phyloP scores from a whole-genome alignment of 2,329 filamentous ascomycete genomes.

The Fusarium musae region DNA sequence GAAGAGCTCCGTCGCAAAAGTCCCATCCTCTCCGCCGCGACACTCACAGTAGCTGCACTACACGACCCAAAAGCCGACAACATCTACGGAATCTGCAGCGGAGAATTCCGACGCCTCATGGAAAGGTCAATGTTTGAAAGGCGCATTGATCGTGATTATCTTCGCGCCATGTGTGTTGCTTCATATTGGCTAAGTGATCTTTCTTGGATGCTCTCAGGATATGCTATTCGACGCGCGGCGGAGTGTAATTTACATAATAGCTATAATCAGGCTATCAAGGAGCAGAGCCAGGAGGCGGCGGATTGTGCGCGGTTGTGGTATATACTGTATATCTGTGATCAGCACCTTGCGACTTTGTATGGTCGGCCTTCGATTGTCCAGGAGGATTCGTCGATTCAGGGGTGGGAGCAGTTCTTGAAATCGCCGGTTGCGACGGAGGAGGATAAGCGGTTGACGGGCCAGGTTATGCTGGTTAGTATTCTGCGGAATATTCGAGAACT shows the following conservation, averaged over 20 bases:
- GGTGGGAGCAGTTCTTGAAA: slow-evolving; percentile 66
- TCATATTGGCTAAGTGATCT: slow-evolving; percentile 73
- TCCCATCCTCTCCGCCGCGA: slow-evolving; percentile 65
- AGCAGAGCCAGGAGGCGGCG: slow-evolving; percentile 55
- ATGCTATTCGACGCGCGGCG: slow-evolving; percentile 61
- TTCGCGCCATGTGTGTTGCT: slow-evolving; percentile 69
- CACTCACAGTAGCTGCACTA: slow-evolving; percentile 67
- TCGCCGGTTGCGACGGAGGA: slow-evolving; percentile 62
- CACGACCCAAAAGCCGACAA: slow-evolving; percentile 66
- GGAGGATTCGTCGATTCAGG: slow-evolving; percentile 67
- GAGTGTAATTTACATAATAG: slow-evolving; percentile 59
- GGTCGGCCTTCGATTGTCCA: slow-evolving; percentile 68
- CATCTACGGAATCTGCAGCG: slow-evolving; percentile 64
- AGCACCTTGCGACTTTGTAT: slow-evolving; percentile 70
- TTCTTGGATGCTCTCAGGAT: slow-evolving; percentile 70
- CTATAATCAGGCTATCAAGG: slow-evolving; percentile 53
- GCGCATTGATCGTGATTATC: slow-evolving; percentile 59
- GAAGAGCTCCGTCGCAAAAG: slow-evolving; percentile 65
- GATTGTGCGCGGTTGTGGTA: slow-evolving; percentile 71
- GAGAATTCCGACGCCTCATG: slow-evolving; percentile 67
- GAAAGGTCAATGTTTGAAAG: slow-evolving; percentile 57
- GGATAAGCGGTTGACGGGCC: slow-evolving; percentile 68
- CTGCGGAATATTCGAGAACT: slow-evolving; percentile 65
- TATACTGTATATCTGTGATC: slow-evolving; percentile 69
- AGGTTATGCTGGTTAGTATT: slow-evolving; percentile 68